Percentiles rank a stretch among this genome's conserved stretches.
Evolutionary conservation across 306 rosid species (phyloP).

Genomic region (Cucurbita maxima): DNA sequence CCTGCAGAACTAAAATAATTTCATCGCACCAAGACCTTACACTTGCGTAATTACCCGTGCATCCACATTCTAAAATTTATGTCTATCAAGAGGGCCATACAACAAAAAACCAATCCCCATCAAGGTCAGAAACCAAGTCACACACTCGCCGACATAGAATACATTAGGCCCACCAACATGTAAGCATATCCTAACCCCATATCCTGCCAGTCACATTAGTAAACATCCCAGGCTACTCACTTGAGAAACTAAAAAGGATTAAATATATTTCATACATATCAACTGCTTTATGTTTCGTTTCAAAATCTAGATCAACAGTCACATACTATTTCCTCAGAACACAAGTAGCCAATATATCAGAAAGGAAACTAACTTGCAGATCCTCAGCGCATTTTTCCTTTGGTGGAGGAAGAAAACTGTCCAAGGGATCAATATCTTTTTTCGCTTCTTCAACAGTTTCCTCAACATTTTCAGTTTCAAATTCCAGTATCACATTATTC

Average conservation of each 20-base stretch:
- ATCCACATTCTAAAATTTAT: background rate
- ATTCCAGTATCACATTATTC: conserved; percentile 25
- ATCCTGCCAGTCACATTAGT: background rate
- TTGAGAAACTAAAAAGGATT: background rate
- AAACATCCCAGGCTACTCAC: background rate
- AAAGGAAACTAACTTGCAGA: conserved; percentile 48
- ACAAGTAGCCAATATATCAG: background rate
- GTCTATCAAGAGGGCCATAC: background rate
- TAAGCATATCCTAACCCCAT: background rate
- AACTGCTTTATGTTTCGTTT: background rate
- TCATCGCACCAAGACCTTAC: background rate
- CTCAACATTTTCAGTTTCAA: conserved; percentile 31
- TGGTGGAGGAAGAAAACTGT: conserved; percentile 64
- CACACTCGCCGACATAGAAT: background rate
- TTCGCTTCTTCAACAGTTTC: conserved; percentile 34
- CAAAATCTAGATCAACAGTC: background rate
- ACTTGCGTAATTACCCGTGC: background rate
- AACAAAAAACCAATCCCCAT: background rate
- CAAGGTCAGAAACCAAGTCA: background rate
- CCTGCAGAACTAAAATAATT: background rate
- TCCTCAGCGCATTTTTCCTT: conserved; percentile 70
- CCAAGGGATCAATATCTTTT: conserved; percentile 35
- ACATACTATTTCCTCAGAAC: background rate
- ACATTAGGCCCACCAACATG: background rate
- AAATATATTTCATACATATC: background rate